These are phyloP conservation scores for Globisporangium takayamanum DNA, from an alignment of 352 stramenopile species.

Conservation along the genomic window DNA sequence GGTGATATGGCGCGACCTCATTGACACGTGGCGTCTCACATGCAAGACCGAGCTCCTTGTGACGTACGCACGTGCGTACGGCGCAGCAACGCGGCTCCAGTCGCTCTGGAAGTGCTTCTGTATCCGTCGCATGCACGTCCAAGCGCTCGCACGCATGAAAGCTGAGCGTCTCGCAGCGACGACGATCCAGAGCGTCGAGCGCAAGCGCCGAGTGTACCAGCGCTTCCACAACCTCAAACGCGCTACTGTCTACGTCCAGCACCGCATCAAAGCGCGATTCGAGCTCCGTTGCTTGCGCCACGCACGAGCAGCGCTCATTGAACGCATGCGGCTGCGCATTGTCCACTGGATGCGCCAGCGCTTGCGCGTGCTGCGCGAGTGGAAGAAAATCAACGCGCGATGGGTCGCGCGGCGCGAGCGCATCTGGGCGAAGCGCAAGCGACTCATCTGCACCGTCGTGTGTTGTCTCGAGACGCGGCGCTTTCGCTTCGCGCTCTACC, in stretches of 20 bases:
- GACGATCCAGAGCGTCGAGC: slow-evolving; percentile 37
- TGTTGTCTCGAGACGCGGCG: slow-evolving; percentile 26
- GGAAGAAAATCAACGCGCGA: slow-evolving; percentile 39
- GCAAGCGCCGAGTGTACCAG: slow-evolving; percentile 17
- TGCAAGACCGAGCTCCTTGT: slow-evolving; percentile 30
- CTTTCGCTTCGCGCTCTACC: slow-evolving; percentile 37
- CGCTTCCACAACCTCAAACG: slow-evolving; percentile 17
- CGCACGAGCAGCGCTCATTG: slow-evolving; percentile 23
- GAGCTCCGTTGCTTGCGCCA: slow-evolving; percentile 30
- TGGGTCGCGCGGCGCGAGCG: slow-evolving; percentile 34
- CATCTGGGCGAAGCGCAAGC: slow-evolving; percentile 37
- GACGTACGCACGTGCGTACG: slow-evolving; percentile 25
- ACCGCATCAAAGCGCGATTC: slow-evolving; percentile 26
- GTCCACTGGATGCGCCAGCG: slow-evolving; percentile 43
- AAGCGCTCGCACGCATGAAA: slow-evolving; percentile 25
- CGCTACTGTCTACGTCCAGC: slow-evolving; percentile 12
- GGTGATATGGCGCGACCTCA: slow-evolving; percentile 30
- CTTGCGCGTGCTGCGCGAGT: slow-evolving; percentile 32
- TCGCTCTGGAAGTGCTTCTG: slow-evolving; percentile 32
- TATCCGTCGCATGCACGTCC: slow-evolving; percentile 9
- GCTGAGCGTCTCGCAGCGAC: slow-evolving; percentile 32
- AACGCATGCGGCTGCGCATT: slow-evolving; percentile 39
- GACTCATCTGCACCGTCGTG: slow-evolving; percentile 21
- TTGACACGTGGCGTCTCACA: slow-evolving; percentile 38
- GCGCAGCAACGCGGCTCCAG: slow-evolving; percentile 43